Evolutionary conservation across 2,329 filamentous ascomycete species (phyloP).

Genomic region (Stagonosporopsis cucurbitacearum): DNA sequence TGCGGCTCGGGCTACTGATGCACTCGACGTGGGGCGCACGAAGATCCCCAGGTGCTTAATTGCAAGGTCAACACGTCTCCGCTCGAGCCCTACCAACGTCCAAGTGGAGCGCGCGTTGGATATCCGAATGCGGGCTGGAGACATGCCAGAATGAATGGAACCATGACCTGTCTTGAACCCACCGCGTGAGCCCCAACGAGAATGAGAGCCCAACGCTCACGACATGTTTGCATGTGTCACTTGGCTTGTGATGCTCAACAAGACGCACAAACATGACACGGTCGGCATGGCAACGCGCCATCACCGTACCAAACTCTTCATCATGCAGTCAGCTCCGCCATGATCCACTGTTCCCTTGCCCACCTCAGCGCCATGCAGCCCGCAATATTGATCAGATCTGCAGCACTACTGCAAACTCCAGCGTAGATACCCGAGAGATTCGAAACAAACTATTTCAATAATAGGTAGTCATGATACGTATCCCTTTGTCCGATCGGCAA

Average conservation of each 20-base stretch:
- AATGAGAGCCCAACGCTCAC: conserved; percentile 4
- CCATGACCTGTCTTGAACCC: conserved; percentile 7
- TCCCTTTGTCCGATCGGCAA: neutral
- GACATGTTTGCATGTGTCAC: neutral
- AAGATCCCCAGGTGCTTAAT: conserved; percentile 11
- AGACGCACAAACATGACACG: neutral
- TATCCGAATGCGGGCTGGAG: neutral
- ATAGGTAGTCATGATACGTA: no score
- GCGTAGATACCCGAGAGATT: no score
- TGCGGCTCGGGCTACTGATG: conserved; percentile 13
- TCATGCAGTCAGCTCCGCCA: conserved; percentile 16
- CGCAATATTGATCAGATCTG: neutral
- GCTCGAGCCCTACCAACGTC: conserved; percentile 11
- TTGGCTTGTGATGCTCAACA: conserved; percentile 7
- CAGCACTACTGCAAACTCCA: conserved; percentile 1
- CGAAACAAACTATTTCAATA: no score
- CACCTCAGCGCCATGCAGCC: conserved; percentile 1
- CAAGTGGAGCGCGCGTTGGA: neutral
- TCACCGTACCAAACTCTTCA: neutral
- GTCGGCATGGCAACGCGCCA: conserved; percentile 13
- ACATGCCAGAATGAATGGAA: neutral
- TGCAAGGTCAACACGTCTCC: conserved; percentile 2
- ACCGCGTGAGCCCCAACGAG: conserved; percentile 8
- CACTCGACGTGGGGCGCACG: conserved; percentile 10
- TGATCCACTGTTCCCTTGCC: conserved; percentile 12